These are phyloP conservation scores for Saprolegnia parasitica DNA, from an alignment of 352 stramenopile genomes.

Conservation along the genomic window DNA sequence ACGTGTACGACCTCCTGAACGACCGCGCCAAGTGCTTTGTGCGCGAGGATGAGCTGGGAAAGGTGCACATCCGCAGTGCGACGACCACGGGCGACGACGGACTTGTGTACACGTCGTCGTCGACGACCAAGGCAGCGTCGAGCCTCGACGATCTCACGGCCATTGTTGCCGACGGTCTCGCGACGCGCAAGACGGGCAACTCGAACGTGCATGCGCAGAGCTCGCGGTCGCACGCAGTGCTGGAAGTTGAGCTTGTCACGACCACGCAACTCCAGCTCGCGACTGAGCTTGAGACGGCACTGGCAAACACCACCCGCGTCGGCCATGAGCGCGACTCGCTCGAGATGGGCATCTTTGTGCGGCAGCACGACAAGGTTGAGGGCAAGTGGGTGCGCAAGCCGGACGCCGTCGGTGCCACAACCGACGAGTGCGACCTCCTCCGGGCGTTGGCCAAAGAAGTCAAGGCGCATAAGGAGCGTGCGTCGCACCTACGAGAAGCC, in stretches of 20 bases:
- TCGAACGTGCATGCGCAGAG: slow-evolving; percentile 50
- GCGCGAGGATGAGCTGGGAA: slow-evolving; percentile 41
- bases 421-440: too few species aligned
- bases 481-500: not conserved
- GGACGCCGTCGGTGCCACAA: not conserved
- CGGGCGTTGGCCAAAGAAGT: too few species aligned
- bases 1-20: slow-evolving; percentile 53
- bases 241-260: slow-evolving; percentile 55
- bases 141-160: slow-evolving; percentile 34
- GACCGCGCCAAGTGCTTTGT: slow-evolving; percentile 43
- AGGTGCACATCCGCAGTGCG: slow-evolving; percentile 47
- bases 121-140: slow-evolving; percentile 28
- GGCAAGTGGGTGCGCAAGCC: slow-evolving; percentile 15
- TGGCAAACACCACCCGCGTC: slow-evolving; percentile 47
- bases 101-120: slow-evolving; percentile 43
- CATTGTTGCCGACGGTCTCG: slow-evolving; percentile 31
- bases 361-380: slow-evolving; percentile 23
- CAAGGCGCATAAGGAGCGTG: too few species aligned
- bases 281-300: slow-evolving; percentile 35
- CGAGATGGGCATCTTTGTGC: slow-evolving; percentile 34
- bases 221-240: slow-evolving; percentile 45
- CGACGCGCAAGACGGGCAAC: slow-evolving; percentile 37
- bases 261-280: slow-evolving; percentile 31
- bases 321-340: slow-evolving; percentile 43
- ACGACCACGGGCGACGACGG: slow-evolving; percentile 40